A percentile compares a stretch with the other conserved stretches of the same genome.
These are phyloP conservation scores for Candida tropicalis DNA, from an alignment of 1,139 yeast species.

Conservation along the genomic window DNA sequence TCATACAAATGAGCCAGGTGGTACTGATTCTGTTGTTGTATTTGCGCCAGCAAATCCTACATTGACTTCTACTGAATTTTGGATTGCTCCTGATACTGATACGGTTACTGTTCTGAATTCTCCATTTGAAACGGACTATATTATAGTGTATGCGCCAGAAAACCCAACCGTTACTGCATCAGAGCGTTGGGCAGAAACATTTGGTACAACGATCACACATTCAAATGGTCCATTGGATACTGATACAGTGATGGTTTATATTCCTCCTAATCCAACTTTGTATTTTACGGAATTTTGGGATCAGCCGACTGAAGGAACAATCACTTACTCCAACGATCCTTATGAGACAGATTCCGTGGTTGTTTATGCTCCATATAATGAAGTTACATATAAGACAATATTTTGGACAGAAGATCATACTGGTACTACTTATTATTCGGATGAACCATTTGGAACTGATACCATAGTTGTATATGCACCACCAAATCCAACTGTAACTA, in stretches of 20 bases:
- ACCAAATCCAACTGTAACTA: conserved; percentile 12
- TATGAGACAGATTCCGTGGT: conserved; percentile 20
- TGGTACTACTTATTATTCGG: conserved; percentile 14
- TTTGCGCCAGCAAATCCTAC: neutral
- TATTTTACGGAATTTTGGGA: conserved; percentile 17
- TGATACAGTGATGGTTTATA: conserved; percentile 21
- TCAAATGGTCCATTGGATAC: conserved; percentile 16
- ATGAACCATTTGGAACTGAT: conserved; percentile 11
- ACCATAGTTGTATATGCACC: conserved; percentile 21
- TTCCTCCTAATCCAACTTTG: conserved; percentile 19
- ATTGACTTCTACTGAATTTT: neutral
- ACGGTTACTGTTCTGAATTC: too few species aligned
- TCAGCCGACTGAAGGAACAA: conserved; percentile 5
- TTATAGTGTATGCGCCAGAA: neutral
- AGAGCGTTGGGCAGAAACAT: neutral
- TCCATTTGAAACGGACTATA: too few species aligned
- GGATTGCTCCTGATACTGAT: too few species aligned
- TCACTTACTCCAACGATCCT: conserved; percentile 11
- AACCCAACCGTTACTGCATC: neutral
- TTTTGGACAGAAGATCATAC: conserved; percentile 11
- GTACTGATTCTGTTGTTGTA: conserved; percentile 14
- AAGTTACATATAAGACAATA: conserved; percentile 10
- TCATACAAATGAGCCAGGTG: conserved; percentile 15
- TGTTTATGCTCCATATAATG: conserved; percentile 21
- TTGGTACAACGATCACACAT: conserved; percentile 12